A percentile compares a stretch with the other conserved stretches of the same genome.
phyloP scores from a whole-genome alignment of 2,329 filamentous ascomycete genomes.

The Sporothrix globosa region DNA sequence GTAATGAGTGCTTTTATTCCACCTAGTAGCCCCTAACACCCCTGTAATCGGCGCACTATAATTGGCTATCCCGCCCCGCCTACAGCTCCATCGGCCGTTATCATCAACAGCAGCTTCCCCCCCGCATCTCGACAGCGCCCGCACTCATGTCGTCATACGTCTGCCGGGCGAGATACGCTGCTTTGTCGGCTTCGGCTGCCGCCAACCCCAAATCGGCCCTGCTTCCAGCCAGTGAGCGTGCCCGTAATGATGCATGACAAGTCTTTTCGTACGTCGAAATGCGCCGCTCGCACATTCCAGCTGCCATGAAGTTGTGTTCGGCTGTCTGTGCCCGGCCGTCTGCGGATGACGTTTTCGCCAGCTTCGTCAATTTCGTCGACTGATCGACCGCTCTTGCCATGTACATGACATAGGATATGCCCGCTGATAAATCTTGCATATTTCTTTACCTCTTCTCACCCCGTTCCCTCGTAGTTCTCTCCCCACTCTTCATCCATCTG shows the following conservation, averaged over 20 bases:
- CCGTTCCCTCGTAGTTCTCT: not conserved
- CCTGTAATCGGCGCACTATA: slow-evolving; percentile 14
- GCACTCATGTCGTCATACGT: slow-evolving; percentile 32
- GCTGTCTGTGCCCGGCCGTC: slow-evolving; percentile 1
- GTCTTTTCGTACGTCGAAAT: slow-evolving; percentile 15
- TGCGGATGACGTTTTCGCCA: slow-evolving; percentile 3
- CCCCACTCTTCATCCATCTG: slow-evolving; percentile 5
- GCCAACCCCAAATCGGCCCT: not conserved
- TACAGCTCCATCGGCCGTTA: slow-evolving; percentile 6
- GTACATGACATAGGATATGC: slow-evolving; percentile 15
- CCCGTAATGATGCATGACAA: slow-evolving; percentile 29
- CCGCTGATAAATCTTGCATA: slow-evolving; percentile 26
- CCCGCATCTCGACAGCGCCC: slow-evolving; percentile 5
- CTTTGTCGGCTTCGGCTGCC: not conserved
- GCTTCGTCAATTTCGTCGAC: not conserved
- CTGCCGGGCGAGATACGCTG: slow-evolving; percentile 22
- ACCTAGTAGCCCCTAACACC: slow-evolving; percentile 12
- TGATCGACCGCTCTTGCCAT: slow-evolving; percentile 7
- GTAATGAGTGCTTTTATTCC: not conserved
- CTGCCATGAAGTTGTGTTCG: not conserved
- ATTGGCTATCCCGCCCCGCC: slow-evolving; percentile 26
- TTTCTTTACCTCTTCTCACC: not conserved
- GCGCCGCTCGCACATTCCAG: slow-evolving; percentile 2
- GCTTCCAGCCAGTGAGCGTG: slow-evolving; percentile 29
- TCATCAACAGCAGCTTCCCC: not conserved